Percentiles rank a stretch among this genome's conserved stretches.
phyloP scores from a whole-genome alignment of 2,329 filamentous ascomycete genomes.

The Aulographum hederae region DNA sequence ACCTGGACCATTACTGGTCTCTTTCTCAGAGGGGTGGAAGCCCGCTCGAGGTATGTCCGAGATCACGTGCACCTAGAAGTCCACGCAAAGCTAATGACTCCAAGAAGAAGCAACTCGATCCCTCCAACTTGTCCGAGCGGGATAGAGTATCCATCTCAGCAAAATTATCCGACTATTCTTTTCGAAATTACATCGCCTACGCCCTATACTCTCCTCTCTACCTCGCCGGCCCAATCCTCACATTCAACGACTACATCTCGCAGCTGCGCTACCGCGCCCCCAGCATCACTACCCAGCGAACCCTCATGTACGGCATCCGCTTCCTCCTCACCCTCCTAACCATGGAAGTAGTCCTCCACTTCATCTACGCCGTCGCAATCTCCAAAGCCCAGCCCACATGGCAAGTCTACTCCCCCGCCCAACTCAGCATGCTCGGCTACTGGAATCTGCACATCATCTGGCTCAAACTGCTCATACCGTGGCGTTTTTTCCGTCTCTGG shows the following conservation, averaged over 20 bases:
- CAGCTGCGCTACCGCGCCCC: slow-evolving; percentile 59
- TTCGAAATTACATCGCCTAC: slow-evolving; percentile 81
- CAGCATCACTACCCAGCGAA: slow-evolving; percentile 53
- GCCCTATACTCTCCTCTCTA: slow-evolving; percentile 85
- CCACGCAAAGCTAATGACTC: slow-evolving; percentile 36
- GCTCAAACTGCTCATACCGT: slow-evolving; percentile 90
- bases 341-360: slow-evolving; percentile 88
- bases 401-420: slow-evolving; percentile 66
- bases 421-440: slow-evolving; percentile 78
- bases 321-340: slow-evolving; percentile 63
- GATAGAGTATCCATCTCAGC: slow-evolving; percentile 71
- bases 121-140: slow-evolving; percentile 66
- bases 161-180: slow-evolving; percentile 49
- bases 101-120: slow-evolving; percentile 97
- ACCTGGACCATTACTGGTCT: slow-evolving; percentile 93
- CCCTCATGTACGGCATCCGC: slow-evolving; percentile 63
- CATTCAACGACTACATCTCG: slow-evolving; percentile 94
- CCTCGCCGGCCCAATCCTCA: slow-evolving; percentile 79
- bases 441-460: slow-evolving; percentile 97
- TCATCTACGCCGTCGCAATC: slow-evolving; percentile 85
- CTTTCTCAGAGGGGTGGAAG: slow-evolving; percentile 44
- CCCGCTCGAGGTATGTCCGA: slow-evolving; percentile 56
- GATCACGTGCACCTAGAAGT: no score
- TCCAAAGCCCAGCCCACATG: slow-evolving; percentile 64
- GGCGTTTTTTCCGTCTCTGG: slow-evolving; percentile 99